These are phyloP conservation scores for Lentinus brumalis DNA, from an alignment of 768 basidiomycete genomes.

Conservation along the genomic window DNA sequence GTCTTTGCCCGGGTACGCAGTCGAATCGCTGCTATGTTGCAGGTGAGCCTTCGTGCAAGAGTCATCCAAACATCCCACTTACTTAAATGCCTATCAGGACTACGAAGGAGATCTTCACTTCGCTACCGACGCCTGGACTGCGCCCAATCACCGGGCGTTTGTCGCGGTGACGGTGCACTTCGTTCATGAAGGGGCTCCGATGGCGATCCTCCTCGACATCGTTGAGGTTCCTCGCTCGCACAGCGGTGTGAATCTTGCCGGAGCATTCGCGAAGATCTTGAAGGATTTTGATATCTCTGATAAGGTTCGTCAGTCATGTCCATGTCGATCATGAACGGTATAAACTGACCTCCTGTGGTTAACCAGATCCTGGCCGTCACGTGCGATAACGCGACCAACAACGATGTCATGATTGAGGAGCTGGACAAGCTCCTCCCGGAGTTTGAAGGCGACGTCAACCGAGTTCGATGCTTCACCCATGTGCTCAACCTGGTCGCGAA, in stretches of 20 bases:
- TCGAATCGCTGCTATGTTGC: conserved; percentile 26
- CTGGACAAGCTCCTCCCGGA: conserved; percentile 25
- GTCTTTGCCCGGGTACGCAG: conserved; percentile 28
- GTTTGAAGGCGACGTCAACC: conserved; percentile 31
- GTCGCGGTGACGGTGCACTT: not conserved
- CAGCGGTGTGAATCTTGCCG: not conserved
- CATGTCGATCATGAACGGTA: too few relatives aligned
- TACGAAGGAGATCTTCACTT: conserved; percentile 32
- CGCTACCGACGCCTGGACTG: conserved; percentile 19
- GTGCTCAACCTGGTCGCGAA: conserved; percentile 41
- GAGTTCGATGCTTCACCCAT: conserved; percentile 41
- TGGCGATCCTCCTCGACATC: not conserved
- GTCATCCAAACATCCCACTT: not conserved
- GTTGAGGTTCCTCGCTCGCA: not conserved
- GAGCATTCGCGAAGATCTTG: not conserved
- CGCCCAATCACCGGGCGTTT: not conserved
- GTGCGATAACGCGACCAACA: conserved; percentile 39
- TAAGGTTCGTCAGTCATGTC: not conserved
- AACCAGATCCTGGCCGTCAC: conserved; percentile 38
- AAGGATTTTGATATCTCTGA: not conserved
- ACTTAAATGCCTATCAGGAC: conserved; percentile 13
- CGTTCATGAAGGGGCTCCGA: not conserved
- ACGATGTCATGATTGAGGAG: conserved; percentile 36
- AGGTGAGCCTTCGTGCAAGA: conserved; percentile 7
- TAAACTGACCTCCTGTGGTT: too few relatives aligned